A percentile compares a stretch with the other conserved stretches of the same genome.
Conservation (phyloP, 805 yeast genomes). For the Candida tammaniensis region DNA sequence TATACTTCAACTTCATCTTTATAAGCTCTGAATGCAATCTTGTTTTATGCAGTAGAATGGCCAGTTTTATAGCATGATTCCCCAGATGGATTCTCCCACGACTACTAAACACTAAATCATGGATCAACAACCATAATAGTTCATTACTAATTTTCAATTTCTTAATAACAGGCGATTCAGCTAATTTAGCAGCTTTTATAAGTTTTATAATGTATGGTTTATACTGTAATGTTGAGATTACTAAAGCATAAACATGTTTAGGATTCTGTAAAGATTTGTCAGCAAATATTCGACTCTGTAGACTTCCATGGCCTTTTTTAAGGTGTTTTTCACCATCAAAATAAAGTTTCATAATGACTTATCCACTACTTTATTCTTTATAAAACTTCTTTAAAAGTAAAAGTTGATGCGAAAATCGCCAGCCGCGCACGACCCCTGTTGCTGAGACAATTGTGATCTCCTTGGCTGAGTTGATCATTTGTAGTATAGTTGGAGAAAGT, state of each 20-base stretch:
- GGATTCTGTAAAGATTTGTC: constrained; percentile 45
- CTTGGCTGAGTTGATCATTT: too few species aligned
- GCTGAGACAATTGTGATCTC: too few species aligned
- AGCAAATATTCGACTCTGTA: constrained; percentile 38
- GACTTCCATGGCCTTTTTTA: constrained; percentile 21
- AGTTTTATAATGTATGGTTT: constrained; percentile 61
- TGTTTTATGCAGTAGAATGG: constrained; percentile 72
- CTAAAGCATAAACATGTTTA: constrained; percentile 82
- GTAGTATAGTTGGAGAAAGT: too few species aligned
- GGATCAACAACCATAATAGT: constrained; percentile 64
- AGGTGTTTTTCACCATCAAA: constrained; percentile 43
- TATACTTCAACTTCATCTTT: constrained; percentile 70
- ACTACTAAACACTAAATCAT: constrained; percentile 74
- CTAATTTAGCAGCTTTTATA: constrained; percentile 65
- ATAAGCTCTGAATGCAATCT: constrained; percentile 79
- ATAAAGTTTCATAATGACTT: constrained; percentile 36
- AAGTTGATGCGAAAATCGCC: too few species aligned
- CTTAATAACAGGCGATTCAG: constrained; percentile 46
- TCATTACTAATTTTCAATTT: constrained; percentile 46
- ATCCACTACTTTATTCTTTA: too few species aligned
- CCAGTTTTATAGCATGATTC: constrained; percentile 81
- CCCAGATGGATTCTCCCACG: constrained; percentile 86
- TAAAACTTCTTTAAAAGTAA: too few species aligned
- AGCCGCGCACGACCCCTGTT: too few species aligned
- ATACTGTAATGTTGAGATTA: constrained; percentile 72